phyloP scores from a whole-genome alignment of 805 yeast species.

The Monosporozyma aerobia region DNA sequence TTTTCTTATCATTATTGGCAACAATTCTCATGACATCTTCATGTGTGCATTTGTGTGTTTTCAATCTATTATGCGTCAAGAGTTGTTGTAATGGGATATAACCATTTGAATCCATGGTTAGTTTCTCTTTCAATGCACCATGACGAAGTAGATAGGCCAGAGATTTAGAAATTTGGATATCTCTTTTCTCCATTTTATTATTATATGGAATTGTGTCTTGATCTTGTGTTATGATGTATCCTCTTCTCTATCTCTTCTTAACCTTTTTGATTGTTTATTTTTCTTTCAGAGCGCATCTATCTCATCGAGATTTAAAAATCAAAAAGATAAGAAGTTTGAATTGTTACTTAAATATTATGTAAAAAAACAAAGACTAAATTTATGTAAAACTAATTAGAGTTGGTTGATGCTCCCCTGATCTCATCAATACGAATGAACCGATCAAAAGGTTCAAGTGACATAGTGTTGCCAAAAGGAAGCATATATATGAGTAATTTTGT shows the following conservation, averaged over 20 bases:
- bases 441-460: constrained; percentile 60
- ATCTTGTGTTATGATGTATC: too few relatives aligned
- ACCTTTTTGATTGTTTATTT: too few relatives aligned
- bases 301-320: too few relatives aligned
- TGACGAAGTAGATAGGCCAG: constrained; percentile 78
- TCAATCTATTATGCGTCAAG: constrained; percentile 48
- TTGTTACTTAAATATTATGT: background rate
- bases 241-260: too few relatives aligned
- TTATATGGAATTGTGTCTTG: background rate
- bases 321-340: too few relatives aligned
- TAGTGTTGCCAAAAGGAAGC: constrained; percentile 61
- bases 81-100: constrained; percentile 48
- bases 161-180: constrained; percentile 56
- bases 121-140: constrained; percentile 61
- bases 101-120: constrained; percentile 60
- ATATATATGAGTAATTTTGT: constrained; percentile 62
- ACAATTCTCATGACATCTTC: constrained; percentile 59
- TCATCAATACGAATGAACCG: constrained; percentile 38
- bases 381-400: constrained; percentile 8
- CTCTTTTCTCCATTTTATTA: constrained; percentile 29
- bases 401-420: constrained; percentile 19
- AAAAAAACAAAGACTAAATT: background rate
- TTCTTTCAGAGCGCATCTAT: too few relatives aligned
- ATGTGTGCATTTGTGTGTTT: constrained; percentile 42
- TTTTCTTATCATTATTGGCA: constrained; percentile 52